phyloP scores from a whole-genome alignment of 495 filamentous ascomycete species.

The Trichoderma parareesei region DNA sequence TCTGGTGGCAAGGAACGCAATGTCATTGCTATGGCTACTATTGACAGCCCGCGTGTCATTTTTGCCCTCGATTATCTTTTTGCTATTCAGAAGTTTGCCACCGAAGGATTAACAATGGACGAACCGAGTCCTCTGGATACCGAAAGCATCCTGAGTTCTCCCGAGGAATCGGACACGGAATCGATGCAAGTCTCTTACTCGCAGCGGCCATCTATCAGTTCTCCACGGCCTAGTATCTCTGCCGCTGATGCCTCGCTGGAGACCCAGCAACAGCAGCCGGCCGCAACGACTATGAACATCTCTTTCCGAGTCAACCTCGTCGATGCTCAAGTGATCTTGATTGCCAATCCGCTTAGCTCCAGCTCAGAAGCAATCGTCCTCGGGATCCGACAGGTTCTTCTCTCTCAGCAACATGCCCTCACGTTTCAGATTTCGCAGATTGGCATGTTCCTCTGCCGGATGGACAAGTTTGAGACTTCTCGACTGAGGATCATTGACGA shows the following conservation, averaged over 20 bases:
- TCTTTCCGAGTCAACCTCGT: slow-evolving; percentile 92
- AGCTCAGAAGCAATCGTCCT: slow-evolving; percentile 95
- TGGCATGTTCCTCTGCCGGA: slow-evolving; percentile 96
- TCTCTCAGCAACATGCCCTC: slow-evolving; percentile 88
- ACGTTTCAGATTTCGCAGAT: slow-evolving; percentile 87
- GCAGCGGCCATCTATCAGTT: slow-evolving; percentile 10
- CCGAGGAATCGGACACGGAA: slow-evolving; percentile 54
- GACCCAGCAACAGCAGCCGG: slow-evolving; percentile 23
- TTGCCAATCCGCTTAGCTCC: slow-evolving; percentile 82
- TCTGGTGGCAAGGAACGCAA: slow-evolving; percentile 76
- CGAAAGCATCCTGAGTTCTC: slow-evolving; percentile 48
- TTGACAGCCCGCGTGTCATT: slow-evolving; percentile 92
- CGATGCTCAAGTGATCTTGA: slow-evolving; percentile 89
- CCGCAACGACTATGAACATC: slow-evolving; percentile 49
- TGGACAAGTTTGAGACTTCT: slow-evolving; percentile 89
- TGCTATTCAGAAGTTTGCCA: slow-evolving; percentile 74
- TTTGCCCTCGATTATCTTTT: slow-evolving; percentile 93
- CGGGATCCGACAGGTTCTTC: slow-evolving; percentile 83
- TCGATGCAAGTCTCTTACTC: slow-evolving; percentile 33
- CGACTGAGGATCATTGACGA: slow-evolving; percentile 88
- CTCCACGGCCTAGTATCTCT: neutral
- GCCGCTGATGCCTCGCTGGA: neutral
- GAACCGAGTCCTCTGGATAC: slow-evolving; percentile 46
- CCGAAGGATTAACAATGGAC: slow-evolving; percentile 53
- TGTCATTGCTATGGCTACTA: slow-evolving; percentile 84